These are phyloP conservation scores for Tuber magnatum DNA, from an alignment of 495 filamentous ascomycete genomes.

Conservation along the genomic window DNA sequence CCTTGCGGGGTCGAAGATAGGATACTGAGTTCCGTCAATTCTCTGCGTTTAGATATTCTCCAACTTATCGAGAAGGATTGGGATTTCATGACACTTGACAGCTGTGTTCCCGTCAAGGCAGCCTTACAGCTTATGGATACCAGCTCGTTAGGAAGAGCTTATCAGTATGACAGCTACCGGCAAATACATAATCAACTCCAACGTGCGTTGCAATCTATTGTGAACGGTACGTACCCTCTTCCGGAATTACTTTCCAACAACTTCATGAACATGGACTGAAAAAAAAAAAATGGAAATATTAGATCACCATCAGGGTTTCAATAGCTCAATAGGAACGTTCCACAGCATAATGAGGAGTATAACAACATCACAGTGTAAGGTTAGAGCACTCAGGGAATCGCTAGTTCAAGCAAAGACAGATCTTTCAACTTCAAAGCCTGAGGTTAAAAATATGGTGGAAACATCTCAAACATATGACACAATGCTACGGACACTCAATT, in stretches of 20 bases:
- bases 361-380: constrained; percentile 73
- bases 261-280: constrained; percentile 7
- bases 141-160: constrained; percentile 83
- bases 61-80: constrained; percentile 75
- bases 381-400: constrained; percentile 72
- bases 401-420: constrained; percentile 74
- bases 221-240: constrained; percentile 54
- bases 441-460: constrained; percentile 76
- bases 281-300: constrained; percentile 14
- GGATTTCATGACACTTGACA: constrained; percentile 78
- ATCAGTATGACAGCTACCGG: constrained; percentile 75
- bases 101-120: constrained; percentile 86
- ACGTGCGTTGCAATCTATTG: constrained; percentile 83
- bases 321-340: constrained; percentile 96
- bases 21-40: constrained; percentile 20
- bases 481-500: constrained; percentile 72
- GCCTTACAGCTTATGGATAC: constrained; percentile 88
- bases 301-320: constrained; percentile 98
- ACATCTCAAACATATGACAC: constrained; percentile 87
- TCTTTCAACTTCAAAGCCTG: constrained; percentile 78
- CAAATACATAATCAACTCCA: constrained; percentile 77
- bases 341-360: constrained; percentile 97
- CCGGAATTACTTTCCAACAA: background rate
- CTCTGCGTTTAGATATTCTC: constrained; percentile 48
- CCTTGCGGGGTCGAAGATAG: constrained; percentile 10